Conservation (phyloP, 108 stramenopile genomes). For the Cyclotella atomus region DNA sequence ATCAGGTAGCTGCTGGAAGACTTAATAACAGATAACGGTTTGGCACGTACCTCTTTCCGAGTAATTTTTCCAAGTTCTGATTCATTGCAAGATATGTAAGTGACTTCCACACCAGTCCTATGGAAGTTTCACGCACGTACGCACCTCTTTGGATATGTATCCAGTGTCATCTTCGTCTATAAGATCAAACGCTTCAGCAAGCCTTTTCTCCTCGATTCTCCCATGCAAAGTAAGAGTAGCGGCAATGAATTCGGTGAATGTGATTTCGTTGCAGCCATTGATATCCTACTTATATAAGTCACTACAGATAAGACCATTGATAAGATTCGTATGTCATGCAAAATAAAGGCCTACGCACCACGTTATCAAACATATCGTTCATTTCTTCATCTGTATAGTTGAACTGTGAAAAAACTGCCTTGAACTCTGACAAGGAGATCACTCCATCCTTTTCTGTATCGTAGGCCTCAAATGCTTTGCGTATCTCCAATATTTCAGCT, state of each 20-base stretch:
- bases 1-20: no score
- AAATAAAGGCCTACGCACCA: constrained; percentile 30
- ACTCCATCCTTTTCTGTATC: constrained; percentile 69
- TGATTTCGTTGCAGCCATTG: constrained; percentile 75
- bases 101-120: no score
- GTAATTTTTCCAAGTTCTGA: constrained; percentile 54
- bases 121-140: background rate
- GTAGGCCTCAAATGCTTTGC: constrained; percentile 76
- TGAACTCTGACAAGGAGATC: constrained; percentile 78
- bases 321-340: background rate
- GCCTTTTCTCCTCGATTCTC: constrained; percentile 72
- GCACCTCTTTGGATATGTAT: constrained; percentile 70
- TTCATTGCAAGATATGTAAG: no score
- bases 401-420: constrained; percentile 53
- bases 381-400: constrained; percentile 76
- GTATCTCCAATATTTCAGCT: constrained; percentile 74
- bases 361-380: constrained; percentile 64
- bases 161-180: constrained; percentile 90
- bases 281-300: constrained; percentile 51
- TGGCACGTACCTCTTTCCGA: no score
- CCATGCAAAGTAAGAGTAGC: constrained; percentile 89
- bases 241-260: constrained; percentile 93
- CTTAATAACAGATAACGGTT: no score
- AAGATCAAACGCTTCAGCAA: constrained; percentile 91
- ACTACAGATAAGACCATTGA: background rate